Evolutionary conservation across 1,284 basidiomycete genomes (phyloP).

Genomic region (Bondarzewia mesenterica): DNA sequence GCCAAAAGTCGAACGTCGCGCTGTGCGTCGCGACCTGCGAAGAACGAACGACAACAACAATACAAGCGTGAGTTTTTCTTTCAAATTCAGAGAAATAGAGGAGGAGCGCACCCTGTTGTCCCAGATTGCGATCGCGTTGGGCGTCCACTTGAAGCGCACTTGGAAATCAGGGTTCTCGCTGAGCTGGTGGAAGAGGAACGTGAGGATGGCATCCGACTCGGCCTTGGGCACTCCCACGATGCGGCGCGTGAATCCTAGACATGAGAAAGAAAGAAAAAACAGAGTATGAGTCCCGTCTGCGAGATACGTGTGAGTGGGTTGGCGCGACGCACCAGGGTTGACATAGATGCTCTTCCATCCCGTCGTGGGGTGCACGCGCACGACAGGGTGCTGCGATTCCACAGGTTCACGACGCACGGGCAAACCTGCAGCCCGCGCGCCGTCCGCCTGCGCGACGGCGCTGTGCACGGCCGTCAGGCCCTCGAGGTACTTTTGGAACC

Average conservation of each 20-base stretch:
- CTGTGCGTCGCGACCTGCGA: conserved; percentile 62
- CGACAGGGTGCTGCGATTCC: conserved; percentile 62
- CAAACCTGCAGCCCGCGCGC: conserved; percentile 54
- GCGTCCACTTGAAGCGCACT: conserved; percentile 65
- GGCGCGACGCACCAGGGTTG: conserved; percentile 42
- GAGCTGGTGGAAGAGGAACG: conserved; percentile 67
- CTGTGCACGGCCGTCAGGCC: conserved; percentile 61
- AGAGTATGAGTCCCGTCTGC: background rate
- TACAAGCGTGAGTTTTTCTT: too few relatives aligned
- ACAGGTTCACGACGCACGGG: conserved; percentile 59
- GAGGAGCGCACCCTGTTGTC: conserved; percentile 53
- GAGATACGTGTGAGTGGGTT: conserved; percentile 12
- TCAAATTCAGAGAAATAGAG: background rate
- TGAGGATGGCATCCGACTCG: conserved; percentile 66
- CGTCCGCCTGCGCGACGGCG: conserved; percentile 59
- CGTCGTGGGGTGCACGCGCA: conserved; percentile 72
- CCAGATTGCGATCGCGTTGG: conserved; percentile 65
- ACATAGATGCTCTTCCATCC: conserved; percentile 76
- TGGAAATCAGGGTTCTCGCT: conserved; percentile 63
- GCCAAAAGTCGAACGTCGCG: conserved; percentile 75
- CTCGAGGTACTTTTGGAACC: conserved; percentile 61
- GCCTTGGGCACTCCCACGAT: conserved; percentile 74
- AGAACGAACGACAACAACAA: background rate
- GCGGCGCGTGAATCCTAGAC: conserved; percentile 58
- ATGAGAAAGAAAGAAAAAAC: too few relatives aligned